Conservation (phyloP, 306 rosid genomes). For the Potentilla sterilis region DNA sequence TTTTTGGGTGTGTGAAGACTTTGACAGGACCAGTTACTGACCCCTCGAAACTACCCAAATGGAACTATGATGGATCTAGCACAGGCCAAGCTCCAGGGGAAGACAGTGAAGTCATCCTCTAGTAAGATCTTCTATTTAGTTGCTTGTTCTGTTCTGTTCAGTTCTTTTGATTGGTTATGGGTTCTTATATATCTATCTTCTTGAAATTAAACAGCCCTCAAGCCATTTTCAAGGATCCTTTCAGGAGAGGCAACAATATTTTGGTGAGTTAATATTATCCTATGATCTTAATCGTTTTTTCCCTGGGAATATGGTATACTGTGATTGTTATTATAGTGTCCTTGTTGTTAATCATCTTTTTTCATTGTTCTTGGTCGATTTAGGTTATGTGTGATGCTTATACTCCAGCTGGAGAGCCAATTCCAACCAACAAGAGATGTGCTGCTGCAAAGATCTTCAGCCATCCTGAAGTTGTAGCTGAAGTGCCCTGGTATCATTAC, state of each 20-base stretch:
- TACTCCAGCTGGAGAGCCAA: slow-evolving; percentile 64
- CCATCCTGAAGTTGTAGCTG: slow-evolving; percentile 60
- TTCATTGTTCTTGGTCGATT: slow-evolving; percentile 10
- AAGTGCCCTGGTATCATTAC: slow-evolving; percentile 52
- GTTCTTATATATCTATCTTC: background rate
- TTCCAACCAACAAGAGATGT: slow-evolving; percentile 67
- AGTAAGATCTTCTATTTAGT: slow-evolving; percentile 37
- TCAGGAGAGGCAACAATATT: slow-evolving; percentile 76
- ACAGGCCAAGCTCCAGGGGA: slow-evolving; percentile 90
- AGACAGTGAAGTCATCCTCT: slow-evolving; percentile 84
- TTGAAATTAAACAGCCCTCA: slow-evolving; percentile 57
- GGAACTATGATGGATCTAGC: slow-evolving; percentile 96
- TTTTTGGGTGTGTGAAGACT: slow-evolving; percentile 48
- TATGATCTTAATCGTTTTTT: background rate
- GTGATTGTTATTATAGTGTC: background rate
- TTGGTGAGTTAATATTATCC: slow-evolving; percentile 42
- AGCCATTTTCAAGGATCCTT: slow-evolving; percentile 87
- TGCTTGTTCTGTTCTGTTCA: background rate
- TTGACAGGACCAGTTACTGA: slow-evolving; percentile 64
- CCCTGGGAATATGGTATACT: background rate
- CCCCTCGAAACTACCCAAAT: slow-evolving; percentile 80
- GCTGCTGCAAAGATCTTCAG: slow-evolving; percentile 65
- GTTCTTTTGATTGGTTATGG: background rate
- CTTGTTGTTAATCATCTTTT: background rate
- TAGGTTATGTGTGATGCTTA: slow-evolving; percentile 74